Evolutionary conservation across 345 rosid species (phyloP).

Genomic region (Salix exigua): DNA sequence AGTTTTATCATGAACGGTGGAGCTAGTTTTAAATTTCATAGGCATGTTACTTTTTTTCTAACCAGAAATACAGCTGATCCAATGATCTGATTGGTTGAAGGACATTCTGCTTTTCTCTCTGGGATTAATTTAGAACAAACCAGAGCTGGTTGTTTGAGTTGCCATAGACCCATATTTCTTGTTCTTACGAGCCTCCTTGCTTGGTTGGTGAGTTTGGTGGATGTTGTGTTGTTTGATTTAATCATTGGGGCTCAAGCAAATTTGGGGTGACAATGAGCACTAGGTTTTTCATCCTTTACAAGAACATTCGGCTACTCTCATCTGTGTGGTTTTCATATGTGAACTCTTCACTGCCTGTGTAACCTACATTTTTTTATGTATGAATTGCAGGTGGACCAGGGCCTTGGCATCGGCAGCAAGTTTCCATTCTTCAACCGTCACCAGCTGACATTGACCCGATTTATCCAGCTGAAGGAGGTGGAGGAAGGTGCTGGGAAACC

Average conservation of each 20-base stretch:
- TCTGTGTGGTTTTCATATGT: not conserved
- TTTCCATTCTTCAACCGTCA: conserved; percentile 97
- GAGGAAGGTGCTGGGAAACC: conserved; percentile 83
- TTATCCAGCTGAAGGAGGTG: conserved; percentile 75
- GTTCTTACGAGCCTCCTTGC: not conserved
- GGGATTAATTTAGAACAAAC: not conserved
- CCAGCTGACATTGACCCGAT: conserved; percentile 76
- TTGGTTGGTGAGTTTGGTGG: not conserved
- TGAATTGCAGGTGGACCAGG: conserved; percentile 83
- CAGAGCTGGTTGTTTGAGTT: not conserved
- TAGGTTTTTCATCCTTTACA: not conserved
- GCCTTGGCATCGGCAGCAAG: conserved; percentile 91
- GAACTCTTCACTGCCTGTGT: conserved; percentile 1
- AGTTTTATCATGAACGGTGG: not conserved
- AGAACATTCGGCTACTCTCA: not conserved
- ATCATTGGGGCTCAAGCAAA: not conserved
- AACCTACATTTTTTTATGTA: conserved; percentile 13
- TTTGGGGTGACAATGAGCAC: not conserved
- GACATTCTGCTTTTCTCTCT: not conserved
- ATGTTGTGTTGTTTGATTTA: not conserved
- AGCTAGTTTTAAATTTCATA: not conserved
- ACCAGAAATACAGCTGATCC: not conserved
- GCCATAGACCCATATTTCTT: not conserved
- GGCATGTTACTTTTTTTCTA: not conserved
- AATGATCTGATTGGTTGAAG: not conserved